phyloP scores from a whole-genome alignment of 352 stramenopile species.

The Elongisporangium undulatum region DNA sequence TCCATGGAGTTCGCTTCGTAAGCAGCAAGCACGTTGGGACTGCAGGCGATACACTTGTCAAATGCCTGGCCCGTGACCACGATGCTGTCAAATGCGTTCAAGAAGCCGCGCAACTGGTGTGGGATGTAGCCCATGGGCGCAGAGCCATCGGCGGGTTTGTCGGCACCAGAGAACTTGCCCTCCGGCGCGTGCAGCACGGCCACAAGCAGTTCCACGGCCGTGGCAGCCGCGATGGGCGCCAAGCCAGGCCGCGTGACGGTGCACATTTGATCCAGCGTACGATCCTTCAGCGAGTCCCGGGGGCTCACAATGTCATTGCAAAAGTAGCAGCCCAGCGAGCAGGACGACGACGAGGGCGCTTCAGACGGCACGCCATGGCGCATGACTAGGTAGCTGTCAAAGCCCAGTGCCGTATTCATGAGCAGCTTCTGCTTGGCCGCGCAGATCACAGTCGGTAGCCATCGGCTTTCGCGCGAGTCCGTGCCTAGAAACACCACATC shows the following conservation, averaged over 20 bases:
- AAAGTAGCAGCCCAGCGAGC: conserved; percentile 96
- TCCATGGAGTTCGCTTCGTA: conserved; percentile 55
- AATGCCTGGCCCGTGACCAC: conserved; percentile 90
- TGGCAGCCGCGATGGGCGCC: conserved; percentile 88
- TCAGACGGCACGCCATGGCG: conserved; percentile 83
- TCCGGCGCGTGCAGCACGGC: conserved; percentile 92
- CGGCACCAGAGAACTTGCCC: conserved; percentile 62
- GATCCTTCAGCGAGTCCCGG: conserved; percentile 95
- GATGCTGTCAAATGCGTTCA: conserved; percentile 89
- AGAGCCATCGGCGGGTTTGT: conserved; percentile 42
- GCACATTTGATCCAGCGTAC: conserved; percentile 99
- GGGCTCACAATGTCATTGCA: conserved; percentile 99
- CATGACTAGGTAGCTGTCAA: conserved; percentile 99
- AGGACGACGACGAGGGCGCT: conserved; percentile 7
- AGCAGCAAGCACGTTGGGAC: conserved; percentile 79
- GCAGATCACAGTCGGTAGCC: conserved; percentile 96
- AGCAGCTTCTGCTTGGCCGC: conserved; percentile 90
- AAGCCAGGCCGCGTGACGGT: conserved; percentile 98
- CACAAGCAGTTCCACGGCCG: conserved; percentile 96
- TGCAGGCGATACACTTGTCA: conserved; percentile 95
- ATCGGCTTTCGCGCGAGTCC: conserved; percentile 97
- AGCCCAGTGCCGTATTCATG: conserved; percentile 79
- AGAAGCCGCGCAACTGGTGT: conserved; percentile 94
- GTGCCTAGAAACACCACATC: conserved; percentile 98
- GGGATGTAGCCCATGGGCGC: conserved; percentile 84